phyloP scores from a whole-genome alignment of 495 filamentous ascomycete genomes.

The Tuber umbilicatum region DNA sequence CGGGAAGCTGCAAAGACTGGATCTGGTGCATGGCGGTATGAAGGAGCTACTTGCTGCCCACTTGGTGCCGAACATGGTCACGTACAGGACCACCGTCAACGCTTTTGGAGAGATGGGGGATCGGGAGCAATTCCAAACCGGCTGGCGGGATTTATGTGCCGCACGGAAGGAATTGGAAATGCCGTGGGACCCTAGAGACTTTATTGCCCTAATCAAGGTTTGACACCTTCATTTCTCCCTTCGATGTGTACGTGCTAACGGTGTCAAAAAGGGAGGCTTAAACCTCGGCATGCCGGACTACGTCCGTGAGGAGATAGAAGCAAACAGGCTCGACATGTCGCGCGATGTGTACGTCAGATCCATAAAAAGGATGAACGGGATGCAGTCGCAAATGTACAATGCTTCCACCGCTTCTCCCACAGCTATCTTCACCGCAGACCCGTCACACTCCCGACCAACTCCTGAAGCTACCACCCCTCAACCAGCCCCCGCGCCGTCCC shows the following conservation, averaged over 20 bases:
- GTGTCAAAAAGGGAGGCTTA: constrained; percentile 3
- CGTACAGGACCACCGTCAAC: constrained; percentile 41
- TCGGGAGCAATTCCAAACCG: constrained; percentile 25
- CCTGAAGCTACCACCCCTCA: not conserved
- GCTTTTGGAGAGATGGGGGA: constrained; percentile 42
- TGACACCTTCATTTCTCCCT: not conserved
- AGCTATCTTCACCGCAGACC: not conserved
- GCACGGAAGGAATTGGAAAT: not conserved
- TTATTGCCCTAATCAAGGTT: constrained; percentile 22
- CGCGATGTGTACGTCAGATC: not conserved
- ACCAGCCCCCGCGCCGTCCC: not conserved
- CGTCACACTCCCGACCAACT: not conserved
- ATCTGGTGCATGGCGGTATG: constrained; percentile 40
- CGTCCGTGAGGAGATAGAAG: constrained; percentile 20
- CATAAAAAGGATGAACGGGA: not conserved
- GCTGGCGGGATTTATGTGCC: constrained; percentile 31
- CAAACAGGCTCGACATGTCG: constrained; percentile 2
- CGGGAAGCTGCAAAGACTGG: constrained; percentile 38
- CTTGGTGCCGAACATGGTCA: constrained; percentile 41
- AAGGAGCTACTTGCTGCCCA: constrained; percentile 33
- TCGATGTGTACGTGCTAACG: not conserved
- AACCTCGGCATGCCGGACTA: constrained; percentile 18
- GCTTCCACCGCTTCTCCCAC: not conserved
- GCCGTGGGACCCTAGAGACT: constrained; percentile 33
- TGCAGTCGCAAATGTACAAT: not conserved